phyloP scores from a whole-genome alignment of 306 rosid genomes.

The Mimosa pudica region DNA sequence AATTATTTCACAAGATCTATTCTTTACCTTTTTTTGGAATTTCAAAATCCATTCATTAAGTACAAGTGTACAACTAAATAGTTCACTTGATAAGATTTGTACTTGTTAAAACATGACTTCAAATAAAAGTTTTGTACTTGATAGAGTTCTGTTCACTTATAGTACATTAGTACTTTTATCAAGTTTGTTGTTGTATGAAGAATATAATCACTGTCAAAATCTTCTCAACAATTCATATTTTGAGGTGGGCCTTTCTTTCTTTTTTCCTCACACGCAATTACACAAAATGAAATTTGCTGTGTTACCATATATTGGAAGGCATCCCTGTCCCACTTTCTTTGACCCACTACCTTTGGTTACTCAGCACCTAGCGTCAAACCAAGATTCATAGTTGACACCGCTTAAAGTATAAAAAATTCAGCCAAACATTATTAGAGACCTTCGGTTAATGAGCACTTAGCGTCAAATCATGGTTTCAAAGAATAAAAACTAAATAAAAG shows the following conservation, averaged over 20 bases:
- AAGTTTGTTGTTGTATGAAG: background rate
- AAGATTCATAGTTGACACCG: too few relatives aligned
- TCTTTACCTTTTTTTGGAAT: too few relatives aligned
- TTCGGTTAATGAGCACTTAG: too few relatives aligned
- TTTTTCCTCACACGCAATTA: background rate
- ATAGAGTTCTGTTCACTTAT: background rate
- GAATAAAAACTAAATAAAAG: too few relatives aligned
- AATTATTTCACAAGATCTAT: background rate
- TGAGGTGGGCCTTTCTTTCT: background rate
- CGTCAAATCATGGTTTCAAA: too few relatives aligned
- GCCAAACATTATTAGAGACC: too few relatives aligned
- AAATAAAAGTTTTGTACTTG: background rate
- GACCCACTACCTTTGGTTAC: conserved; percentile 29
- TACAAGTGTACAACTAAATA: background rate
- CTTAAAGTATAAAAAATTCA: too few relatives aligned
- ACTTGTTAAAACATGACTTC: background rate
- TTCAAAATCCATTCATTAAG: too few relatives aligned
- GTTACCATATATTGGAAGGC: background rate
- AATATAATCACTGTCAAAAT: background rate
- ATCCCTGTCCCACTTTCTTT: conserved; percentile 31
- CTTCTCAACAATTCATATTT: background rate
- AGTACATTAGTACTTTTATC: background rate
- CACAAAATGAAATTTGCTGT: too few relatives aligned
- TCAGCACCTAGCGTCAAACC: too few relatives aligned
- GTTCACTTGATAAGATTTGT: background rate